A percentile compares a stretch with the other conserved stretches of the same genome.
phyloP scores from a whole-genome alignment of 169 alveolate genomes.

The Toxoplasma gondii region DNA sequence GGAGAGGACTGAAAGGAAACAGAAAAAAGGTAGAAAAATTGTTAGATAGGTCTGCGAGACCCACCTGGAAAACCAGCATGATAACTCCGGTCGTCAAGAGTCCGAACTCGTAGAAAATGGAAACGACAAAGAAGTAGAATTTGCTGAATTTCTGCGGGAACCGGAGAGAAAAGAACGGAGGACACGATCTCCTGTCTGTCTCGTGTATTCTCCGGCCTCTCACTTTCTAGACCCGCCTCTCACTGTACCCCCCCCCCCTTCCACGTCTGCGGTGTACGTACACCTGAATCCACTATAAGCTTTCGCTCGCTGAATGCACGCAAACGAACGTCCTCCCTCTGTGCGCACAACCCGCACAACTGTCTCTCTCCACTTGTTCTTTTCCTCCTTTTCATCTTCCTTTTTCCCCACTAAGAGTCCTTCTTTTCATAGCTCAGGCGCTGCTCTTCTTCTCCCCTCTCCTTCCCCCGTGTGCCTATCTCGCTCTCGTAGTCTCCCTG shows the following conservation, averaged over 20 bases:
- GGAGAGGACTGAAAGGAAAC: not conserved
- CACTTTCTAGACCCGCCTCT: not conserved
- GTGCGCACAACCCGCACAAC: too few species aligned
- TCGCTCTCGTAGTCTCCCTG: not conserved
- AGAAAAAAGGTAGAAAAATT: not conserved
- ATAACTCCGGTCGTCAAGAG: constrained; percentile 87
- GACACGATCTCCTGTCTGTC: not conserved
- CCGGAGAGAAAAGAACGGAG: not conserved
- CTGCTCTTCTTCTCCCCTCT: too few species aligned
- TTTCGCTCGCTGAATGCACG: too few species aligned
- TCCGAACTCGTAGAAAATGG: constrained; percentile 88
- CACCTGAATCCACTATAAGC: too few species aligned
- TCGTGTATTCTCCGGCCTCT: not conserved
- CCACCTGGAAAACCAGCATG: constrained; percentile 82
- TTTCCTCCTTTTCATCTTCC: too few species aligned
- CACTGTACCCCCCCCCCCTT: not conserved
- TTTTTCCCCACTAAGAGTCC: too few species aligned
- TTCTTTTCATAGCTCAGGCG: too few species aligned
- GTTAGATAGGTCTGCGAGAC: not conserved
- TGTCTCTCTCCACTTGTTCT: not conserved
- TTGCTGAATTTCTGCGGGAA: constrained; percentile 63
- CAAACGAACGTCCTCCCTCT: too few species aligned
- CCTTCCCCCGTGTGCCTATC: not conserved
- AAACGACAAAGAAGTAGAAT: constrained; percentile 80
- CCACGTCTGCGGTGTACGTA: not conserved